A percentile compares a stretch with the other conserved stretches of the same genome.
Conservation (phyloP, 2,329 filamentous ascomycete species). For the Achaetomium macrosporum region DNA sequence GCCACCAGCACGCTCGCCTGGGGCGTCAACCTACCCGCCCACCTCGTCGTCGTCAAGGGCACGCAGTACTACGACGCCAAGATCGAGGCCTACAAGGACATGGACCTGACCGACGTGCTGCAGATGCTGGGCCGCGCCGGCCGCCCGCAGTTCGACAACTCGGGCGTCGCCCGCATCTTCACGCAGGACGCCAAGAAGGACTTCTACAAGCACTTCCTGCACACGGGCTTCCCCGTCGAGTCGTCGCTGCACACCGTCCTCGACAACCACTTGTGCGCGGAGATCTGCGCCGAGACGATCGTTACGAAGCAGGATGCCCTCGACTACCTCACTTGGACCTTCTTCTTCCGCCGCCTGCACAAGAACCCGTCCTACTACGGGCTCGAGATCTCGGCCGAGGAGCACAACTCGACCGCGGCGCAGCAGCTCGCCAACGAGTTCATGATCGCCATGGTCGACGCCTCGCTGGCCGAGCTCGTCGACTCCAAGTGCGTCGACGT, state of each 20-base stretch:
- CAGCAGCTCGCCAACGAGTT: conserved; percentile 87
- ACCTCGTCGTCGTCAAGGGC: conserved; percentile 94
- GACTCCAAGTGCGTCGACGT: conserved; percentile 79
- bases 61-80: conserved; percentile 98
- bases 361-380: conserved; percentile 99
- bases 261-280: conserved; percentile 93
- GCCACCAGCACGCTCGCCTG: conserved; percentile 95
- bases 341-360: conserved; percentile 95
- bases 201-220: conserved; percentile 98
- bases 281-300: conserved; percentile 89
- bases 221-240: conserved; percentile 96
- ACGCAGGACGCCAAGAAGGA: conserved; percentile 97
- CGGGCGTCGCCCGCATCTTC: conserved; percentile 93
- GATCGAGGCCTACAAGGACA: conserved; percentile 94
- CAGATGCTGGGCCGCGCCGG: conserved; percentile 97
- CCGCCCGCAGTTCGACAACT: conserved; percentile 91
- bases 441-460: conserved; percentile 89
- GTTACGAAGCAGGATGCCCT: conserved; percentile 92
- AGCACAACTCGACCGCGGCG: conserved; percentile 80
- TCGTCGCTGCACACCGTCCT: conserved; percentile 93
- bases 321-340: conserved; percentile 98
- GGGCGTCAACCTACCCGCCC: conserved; percentile 96
- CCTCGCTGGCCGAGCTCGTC: conserved; percentile 74
- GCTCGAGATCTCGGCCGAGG: conserved; percentile 84
- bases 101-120: conserved; percentile 96